These are phyloP conservation scores for Madurella fahalii DNA, from an alignment of 2,329 filamentous ascomycete species.

Conservation along the genomic window DNA sequence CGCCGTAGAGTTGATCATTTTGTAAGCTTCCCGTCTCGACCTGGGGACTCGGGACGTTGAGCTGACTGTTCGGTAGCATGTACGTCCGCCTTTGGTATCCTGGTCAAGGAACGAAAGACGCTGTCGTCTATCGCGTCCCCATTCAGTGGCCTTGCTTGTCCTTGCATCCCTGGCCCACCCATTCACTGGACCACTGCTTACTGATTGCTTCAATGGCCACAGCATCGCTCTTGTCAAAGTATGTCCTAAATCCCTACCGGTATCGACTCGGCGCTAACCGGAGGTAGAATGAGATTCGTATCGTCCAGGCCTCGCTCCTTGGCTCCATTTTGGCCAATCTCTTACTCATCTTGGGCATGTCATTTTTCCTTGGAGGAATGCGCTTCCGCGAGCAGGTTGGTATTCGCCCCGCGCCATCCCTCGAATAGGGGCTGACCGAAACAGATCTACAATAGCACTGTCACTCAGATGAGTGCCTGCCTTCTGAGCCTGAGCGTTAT, in stretches of 20 bases:
- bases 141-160: slow-evolving; percentile 8
- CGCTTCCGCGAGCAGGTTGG: slow-evolving; percentile 78
- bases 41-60: background rate
- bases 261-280: slow-evolving; percentile 29
- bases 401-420: background rate
- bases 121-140: slow-evolving; percentile 12
- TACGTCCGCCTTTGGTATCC: slow-evolving; percentile 42
- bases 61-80: slow-evolving; percentile 41
- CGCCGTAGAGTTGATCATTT: slow-evolving; percentile 75
- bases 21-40: slow-evolving; percentile 32
- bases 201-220: slow-evolving; percentile 34
- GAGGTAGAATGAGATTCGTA: slow-evolving; percentile 67
- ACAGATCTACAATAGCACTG: slow-evolving; percentile 87
- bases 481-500: slow-evolving; percentile 85
- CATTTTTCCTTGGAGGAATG: slow-evolving; percentile 80
- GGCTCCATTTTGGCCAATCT: slow-evolving; percentile 88
- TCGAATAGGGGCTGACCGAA: slow-evolving; percentile 7
- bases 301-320: slow-evolving; percentile 85
- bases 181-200: slow-evolving; percentile 16
- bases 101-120: slow-evolving; percentile 43
- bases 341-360: slow-evolving; percentile 86
- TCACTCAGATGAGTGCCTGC: slow-evolving; percentile 95
- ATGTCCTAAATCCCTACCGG: slow-evolving; percentile 15
- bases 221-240: slow-evolving; percentile 74
- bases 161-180: background rate